Base-by-base conservation (phyloP, 257 asterid genomes). In the Sherardia arvensis region DNA sequence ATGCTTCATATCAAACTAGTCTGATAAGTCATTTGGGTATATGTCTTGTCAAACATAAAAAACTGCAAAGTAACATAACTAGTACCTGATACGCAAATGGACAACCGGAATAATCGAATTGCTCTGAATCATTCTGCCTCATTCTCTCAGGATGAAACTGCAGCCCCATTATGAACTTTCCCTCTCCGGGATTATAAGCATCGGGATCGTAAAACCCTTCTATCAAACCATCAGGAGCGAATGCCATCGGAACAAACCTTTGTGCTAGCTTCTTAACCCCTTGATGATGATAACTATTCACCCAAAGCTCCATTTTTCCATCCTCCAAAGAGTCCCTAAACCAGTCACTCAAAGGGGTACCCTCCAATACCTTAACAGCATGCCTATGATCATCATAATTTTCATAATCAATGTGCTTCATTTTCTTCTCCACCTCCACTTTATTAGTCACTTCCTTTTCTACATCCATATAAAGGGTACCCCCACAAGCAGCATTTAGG, bases 141-240 rank as follows among this genome's bases (percentile, higher is more conserved):
- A 88, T 91, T 59, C 98, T 75, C 61, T 91, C 96, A 3, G 98
- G 98, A 79, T 91, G 96, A 70, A 91, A 91, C 65, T 91, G 96
- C 34, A 91, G 80, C n/a, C 96, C 98, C 95, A 91, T 84, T 14
- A 88, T 86, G 62, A 91, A 91, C 74, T 91, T 83, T 4, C 96
- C 98, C 73, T 91, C 95, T 0, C 80, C 85, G 3, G 98, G 98
- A 63, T 80, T 81, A 78, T 86, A 91, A 3, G 82, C 86, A 65
- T 84, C 94, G 9, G 92, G 90, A 72, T 91, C 98, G 63, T 91
- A 91, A 59, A 88, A 88, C 15, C 88, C 96, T 75, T 91, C 96
- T 30, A 91, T 72, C 78, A 91, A 61, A 22, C 98, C 95, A 72
- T 91, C 98, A 0, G 87, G 85, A 5, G 96, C 87, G 40, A 86